Base-by-base conservation (phyloP, 2,329 filamentous ascomycete genomes). In the Trichoderma aggressivum region DNA sequence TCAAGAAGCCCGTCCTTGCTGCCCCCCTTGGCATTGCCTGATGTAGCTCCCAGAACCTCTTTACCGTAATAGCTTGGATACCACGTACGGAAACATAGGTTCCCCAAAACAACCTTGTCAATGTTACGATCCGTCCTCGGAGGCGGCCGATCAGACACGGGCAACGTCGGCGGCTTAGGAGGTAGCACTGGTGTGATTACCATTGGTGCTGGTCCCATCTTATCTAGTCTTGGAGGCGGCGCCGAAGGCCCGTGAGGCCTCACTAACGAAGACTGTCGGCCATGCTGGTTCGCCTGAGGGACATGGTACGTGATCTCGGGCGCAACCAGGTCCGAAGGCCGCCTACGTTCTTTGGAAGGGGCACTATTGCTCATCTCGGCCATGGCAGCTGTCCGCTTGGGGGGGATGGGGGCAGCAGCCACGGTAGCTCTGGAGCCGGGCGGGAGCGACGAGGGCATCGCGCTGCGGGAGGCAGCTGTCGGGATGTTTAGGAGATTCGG, bases 61-160 rank as follows among this genome's bases (percentile, higher is more conserved):
- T 88, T 97, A 82, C 85, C 86, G 80, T 98, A 97, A 80, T 94
- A 96, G 18, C 93, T 97, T 8, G 94, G 93, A 80, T 96, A 98
- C 94, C 94, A 97, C 3, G 94, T 92, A 76, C 91, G 90, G 83
- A 98, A 97, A 76, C 90, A 89, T 36, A 96, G 86, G 76, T 94
- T 89, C 5, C 94, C 95, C 73, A 98, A 86, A 69, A 97, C 91
- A 65, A 98, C 93, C 79, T 93, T 92, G 78, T 94, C 89, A 74
- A 98, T 91, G 79, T 97, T 97, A 71, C 92, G 92, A 75, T 92
- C 90, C 11, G 85, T 78, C 43, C 81, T 80, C 1, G 80, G 82
- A 7, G 82, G 81, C 1, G 80, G 76, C 32, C 80, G 81, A 43
- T 79, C 75, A 16, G 75, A 74, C 11, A 75, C 75, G 2, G 77